Evolutionary conservation across 306 rosid species (phyloP), one percentile per base, ranked within the genome.

Genomic region (Medicago arabica): DNA sequence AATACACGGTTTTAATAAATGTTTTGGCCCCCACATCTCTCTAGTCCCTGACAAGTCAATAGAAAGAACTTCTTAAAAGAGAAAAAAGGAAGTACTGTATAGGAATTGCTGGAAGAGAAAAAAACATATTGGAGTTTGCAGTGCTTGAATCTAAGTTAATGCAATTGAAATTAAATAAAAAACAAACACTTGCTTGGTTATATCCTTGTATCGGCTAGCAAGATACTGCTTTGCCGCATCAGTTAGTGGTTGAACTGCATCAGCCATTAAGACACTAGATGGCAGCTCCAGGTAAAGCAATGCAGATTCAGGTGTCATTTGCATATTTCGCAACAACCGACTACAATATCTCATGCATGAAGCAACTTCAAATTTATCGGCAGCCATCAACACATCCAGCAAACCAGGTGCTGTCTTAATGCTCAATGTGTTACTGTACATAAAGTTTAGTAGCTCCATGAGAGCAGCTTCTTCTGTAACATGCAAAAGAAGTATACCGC

Each of bases 341-440:
- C 97, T 92, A 79, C 99, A 96, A 66, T 89, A 64, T 78, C 97
- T 88, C 99, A 96, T 96, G 87, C 99, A 96, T 44, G 99, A 96
- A 60, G 98, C 96, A 50, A 96, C 99, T 85, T 96, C 94, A 87
- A 92, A 96, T 79, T 92, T 96, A 82, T 96, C 99, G 17, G 99
- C 99, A 69, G 98, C 97, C 99, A 96, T 90, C 78, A 96, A 88
- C 65, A 96, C 97, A 78, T 96, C 97, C 41, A 96, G 88, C 85
- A 96, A 83, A 72, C 87, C 96, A 53, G 97, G 88, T 67, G 99
- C 94, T 5, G 97, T 73, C 66, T 84, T 79, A 50, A 77, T 79
- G 15, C 77, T 78, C 74, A 96, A 76, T 38, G 91, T 86, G 86
- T 83, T 92, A 64, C 96, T 89, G 74, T 96, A 96, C 99, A 96